These are phyloP conservation scores for Phytophthora syringae DNA, from an alignment of 352 stramenopile genomes.

Conservation along the genomic window DNA sequence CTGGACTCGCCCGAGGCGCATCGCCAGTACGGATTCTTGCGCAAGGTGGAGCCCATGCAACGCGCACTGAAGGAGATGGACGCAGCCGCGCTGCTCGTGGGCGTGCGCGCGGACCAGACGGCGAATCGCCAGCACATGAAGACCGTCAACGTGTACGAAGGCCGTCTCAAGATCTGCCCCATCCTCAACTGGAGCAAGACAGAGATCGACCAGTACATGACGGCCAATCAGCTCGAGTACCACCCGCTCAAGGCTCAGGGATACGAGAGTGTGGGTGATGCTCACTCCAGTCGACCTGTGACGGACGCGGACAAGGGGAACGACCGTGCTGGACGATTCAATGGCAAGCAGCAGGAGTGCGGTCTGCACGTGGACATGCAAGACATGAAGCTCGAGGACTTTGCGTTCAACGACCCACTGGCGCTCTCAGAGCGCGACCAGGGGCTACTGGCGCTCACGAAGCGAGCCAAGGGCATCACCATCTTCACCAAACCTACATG, in stretches of 20 bases:
- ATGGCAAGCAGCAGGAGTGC: conserved; percentile 83
- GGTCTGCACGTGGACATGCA: conserved; percentile 83
- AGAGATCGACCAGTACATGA: conserved; percentile 83
- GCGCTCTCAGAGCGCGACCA: conserved; percentile 52
- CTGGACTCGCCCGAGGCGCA: conserved; percentile 74
- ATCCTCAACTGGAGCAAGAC: conserved; percentile 85
- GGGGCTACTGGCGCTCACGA: conserved; percentile 44
- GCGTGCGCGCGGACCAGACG: conserved; percentile 84
- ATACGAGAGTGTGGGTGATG: conserved; percentile 85
- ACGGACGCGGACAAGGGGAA: conserved; percentile 66
- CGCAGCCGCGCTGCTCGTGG: conserved; percentile 71
- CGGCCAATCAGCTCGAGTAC: conserved; percentile 66
- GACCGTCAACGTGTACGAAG: conserved; percentile 83
- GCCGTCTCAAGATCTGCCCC: conserved; percentile 85
- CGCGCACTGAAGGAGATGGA: conserved; percentile 67
- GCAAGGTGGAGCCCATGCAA: conserved; percentile 90
- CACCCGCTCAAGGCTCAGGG: conserved; percentile 86
- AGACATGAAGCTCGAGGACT: conserved; percentile 60
- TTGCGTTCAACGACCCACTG: conserved; percentile 57
- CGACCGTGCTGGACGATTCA: conserved; percentile 80
- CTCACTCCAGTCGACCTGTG: conserved; percentile 85
- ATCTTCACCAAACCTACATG: conserved; percentile 81
- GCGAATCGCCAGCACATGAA: conserved; percentile 70
- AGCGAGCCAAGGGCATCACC: conserved; percentile 59
- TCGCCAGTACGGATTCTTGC: conserved; percentile 79